These are phyloP conservation scores for Penicillium subrubescens DNA, from an alignment of 495 filamentous ascomycete species.

Conservation along the genomic window DNA sequence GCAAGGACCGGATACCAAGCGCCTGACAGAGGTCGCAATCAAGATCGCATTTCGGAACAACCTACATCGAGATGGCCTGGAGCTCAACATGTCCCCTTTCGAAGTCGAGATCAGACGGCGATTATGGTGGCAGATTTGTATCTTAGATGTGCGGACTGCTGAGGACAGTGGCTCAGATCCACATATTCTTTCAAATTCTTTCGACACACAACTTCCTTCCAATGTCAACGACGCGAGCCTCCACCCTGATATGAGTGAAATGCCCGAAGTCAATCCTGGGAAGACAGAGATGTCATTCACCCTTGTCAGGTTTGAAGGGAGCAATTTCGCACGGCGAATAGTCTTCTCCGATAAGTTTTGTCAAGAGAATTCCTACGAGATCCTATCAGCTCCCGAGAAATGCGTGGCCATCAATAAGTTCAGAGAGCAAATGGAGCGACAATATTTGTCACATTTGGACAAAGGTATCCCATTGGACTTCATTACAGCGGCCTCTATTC, in stretches of 20 bases:
- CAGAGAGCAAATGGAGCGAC: conserved; percentile 59
- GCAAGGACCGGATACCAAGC: conserved; percentile 55
- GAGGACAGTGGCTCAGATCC: conserved; percentile 75
- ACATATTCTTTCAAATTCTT: conserved; percentile 60
- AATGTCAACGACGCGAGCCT: conserved; percentile 75
- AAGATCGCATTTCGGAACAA: conserved; percentile 71
- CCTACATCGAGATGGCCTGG: conserved; percentile 61
- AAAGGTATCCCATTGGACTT: conserved; percentile 62
- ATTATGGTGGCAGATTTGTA: conserved; percentile 74
- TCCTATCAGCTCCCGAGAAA: conserved; percentile 40
- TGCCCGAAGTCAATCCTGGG: conserved; percentile 51
- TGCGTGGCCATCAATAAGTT: conserved; percentile 58
- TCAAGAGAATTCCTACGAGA: conserved; percentile 18
- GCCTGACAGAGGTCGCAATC: conserved; percentile 60
- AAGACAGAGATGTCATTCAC: conserved; percentile 78
- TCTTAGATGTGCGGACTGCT: conserved; percentile 67
- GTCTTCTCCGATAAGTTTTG: conserved; percentile 30
- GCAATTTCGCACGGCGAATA: conserved; percentile 35
- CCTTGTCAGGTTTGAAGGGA: conserved; percentile 61
- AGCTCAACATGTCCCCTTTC: conserved; percentile 62
- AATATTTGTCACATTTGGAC: conserved; percentile 61
- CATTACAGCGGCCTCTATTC: conserved; percentile 64
- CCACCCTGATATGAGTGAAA: conserved; percentile 55
- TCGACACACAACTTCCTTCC: conserved; percentile 62
- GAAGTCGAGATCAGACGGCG: conserved; percentile 75